A percentile compares a stretch with the other conserved stretches of the same genome.
These are phyloP conservation scores for Capronia coronata DNA, from an alignment of 2,329 filamentous ascomycete genomes.

Conservation along the genomic window DNA sequence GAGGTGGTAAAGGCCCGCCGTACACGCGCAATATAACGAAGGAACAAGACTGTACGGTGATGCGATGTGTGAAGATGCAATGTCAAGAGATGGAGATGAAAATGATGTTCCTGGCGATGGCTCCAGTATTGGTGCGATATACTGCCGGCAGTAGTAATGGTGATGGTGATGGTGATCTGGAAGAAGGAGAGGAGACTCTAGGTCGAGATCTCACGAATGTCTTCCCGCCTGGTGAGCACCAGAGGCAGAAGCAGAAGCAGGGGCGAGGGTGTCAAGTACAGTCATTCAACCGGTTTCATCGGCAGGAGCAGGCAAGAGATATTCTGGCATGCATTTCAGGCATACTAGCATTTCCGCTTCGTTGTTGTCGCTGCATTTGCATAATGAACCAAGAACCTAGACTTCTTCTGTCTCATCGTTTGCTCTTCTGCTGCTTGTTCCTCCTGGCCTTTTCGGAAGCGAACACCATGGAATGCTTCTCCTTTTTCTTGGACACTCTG, in stretches of 20 bases:
- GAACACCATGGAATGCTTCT: slow-evolving; percentile 24
- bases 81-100: not conserved
- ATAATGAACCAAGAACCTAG: too few species aligned
- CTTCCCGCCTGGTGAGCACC: too few species aligned
- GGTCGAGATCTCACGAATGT: not conserved
- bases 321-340: not conserved
- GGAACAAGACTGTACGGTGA: too few species aligned
- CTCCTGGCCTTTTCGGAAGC: slow-evolving; percentile 20
- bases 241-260: not conserved
- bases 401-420: too few species aligned
- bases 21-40: too few species aligned
- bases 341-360: too few species aligned
- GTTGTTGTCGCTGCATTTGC: too few species aligned
- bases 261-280: too few species aligned
- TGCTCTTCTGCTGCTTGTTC: slow-evolving; percentile 19
- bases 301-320: not conserved
- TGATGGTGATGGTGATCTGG: not conserved
- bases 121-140: too few species aligned
- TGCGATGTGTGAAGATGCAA: too few species aligned
- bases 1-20: too few species aligned
- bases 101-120: not conserved
- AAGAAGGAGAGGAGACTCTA: not conserved
- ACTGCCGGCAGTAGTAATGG: not conserved
- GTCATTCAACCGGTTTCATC: too few species aligned
- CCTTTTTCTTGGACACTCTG: slow-evolving; percentile 24